Evolutionary conservation across 495 filamentous ascomycete genomes (phyloP).

Genomic region (Penicillium dipodomyicola): DNA sequence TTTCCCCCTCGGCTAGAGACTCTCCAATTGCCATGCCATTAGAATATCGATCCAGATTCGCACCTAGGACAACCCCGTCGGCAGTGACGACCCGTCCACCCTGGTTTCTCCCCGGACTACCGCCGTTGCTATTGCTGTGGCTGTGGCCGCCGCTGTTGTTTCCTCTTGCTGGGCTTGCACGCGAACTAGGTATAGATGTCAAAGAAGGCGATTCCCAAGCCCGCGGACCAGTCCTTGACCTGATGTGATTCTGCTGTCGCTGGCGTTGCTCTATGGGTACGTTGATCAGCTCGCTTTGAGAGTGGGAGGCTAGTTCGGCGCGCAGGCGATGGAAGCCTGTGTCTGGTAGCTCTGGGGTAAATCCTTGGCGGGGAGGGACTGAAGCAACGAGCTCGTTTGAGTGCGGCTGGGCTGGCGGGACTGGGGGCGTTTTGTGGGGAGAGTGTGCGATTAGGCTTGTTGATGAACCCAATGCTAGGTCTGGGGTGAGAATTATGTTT

Average conservation of each 20-base stretch:
- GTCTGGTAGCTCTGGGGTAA: constrained; percentile 32
- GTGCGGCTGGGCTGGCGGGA: constrained; percentile 3
- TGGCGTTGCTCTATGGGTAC: constrained; percentile 21
- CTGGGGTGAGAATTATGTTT: background rate
- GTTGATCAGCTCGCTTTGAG: constrained; percentile 38
- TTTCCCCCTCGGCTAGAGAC: background rate
- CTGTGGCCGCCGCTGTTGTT: background rate
- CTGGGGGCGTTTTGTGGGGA: background rate
- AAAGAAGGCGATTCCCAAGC: background rate
- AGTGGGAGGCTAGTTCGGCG: constrained; percentile 29
- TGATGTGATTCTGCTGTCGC: background rate
- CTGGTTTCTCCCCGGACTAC: background rate
- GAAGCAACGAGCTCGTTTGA: constrained; percentile 10
- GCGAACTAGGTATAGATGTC: background rate
- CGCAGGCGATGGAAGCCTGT: constrained; percentile 33
- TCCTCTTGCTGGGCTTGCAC: background rate
- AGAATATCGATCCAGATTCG: constrained; percentile 30
- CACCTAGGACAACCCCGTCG: constrained; percentile 30
- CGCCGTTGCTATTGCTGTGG: background rate
- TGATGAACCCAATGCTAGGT: background rate
- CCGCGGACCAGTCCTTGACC: background rate
- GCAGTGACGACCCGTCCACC: constrained; percentile 22
- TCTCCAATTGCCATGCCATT: constrained; percentile 3
- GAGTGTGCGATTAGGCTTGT: constrained; percentile 1
- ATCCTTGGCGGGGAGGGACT: constrained; percentile 8